Percentiles rank a stretch among this genome's conserved stretches.
Evolutionary conservation across 768 basidiomycete species (phyloP).

Genomic region (Collybiopsis luxurians): DNA sequence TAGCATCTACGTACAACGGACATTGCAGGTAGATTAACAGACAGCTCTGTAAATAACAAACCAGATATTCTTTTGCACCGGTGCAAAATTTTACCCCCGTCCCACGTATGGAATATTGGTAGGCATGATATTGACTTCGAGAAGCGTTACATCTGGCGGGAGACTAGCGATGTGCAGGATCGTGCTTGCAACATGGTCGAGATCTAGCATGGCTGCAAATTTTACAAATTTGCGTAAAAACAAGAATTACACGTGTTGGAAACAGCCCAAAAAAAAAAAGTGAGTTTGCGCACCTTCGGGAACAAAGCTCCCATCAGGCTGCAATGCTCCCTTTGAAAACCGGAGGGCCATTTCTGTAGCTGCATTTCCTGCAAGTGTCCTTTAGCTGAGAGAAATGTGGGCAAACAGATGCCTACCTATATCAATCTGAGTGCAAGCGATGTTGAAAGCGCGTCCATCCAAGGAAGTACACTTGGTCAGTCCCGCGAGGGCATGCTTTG

Average conservation of each 20-base stretch:
- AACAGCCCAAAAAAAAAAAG: too few relatives aligned
- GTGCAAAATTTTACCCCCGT: conserved; percentile 2
- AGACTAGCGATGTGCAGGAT: conserved; percentile 71
- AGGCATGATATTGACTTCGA: conserved; percentile 70
- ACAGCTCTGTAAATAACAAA: neutral
- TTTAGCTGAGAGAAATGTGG: neutral
- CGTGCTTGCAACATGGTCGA: conserved; percentile 66
- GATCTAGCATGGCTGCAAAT: conserved; percentile 47
- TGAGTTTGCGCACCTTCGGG: conserved; percentile 43
- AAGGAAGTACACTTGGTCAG: conserved; percentile 75
- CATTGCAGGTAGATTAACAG: neutral
- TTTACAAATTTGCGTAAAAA: too few relatives aligned
- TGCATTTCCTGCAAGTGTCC: conserved; percentile 58
- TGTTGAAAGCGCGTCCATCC: conserved; percentile 71
- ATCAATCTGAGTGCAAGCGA: conserved; percentile 80
- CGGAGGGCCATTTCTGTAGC: conserved; percentile 54
- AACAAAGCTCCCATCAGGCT: conserved; percentile 60
- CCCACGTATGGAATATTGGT: conserved; percentile 8
- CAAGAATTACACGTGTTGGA: too few relatives aligned
- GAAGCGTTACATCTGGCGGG: conserved; percentile 65
- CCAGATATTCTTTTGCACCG: neutral
- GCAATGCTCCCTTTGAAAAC: conserved; percentile 48
- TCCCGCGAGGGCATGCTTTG: conserved; percentile 80
- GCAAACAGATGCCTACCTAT: conserved; percentile 50
- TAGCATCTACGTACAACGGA: too few relatives aligned